Evolutionary conservation across 768 basidiomycete species (phyloP), one percentile per base, ranked within the genome.

Genomic region (Leccinum subgranulosum): DNA sequence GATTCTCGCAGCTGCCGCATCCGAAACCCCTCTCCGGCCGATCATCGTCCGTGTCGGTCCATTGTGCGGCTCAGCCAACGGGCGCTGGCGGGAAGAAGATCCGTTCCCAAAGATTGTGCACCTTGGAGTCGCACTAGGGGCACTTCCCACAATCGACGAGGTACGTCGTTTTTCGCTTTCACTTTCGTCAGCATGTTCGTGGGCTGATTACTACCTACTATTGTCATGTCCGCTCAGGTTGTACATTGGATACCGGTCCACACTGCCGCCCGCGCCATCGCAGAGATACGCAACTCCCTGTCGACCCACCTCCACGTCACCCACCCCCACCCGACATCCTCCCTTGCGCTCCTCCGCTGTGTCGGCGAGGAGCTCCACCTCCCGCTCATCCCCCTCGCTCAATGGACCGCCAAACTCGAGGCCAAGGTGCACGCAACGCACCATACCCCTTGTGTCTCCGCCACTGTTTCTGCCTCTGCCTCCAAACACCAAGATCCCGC

Each of bases 21-120:
- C 59, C 49, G 21, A 54, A 33, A 63, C 66, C 11, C 49, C 59
- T 49, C 57, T 67, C 54, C 66, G 61, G 61, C 64, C 61, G 2
- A 64, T 74, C 28, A 60, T 68, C 10, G 45, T 77, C 36, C 75
- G 79, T 49, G 63, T 76, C 0, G 77, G 79, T 5, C 75, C 76
- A 53, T 61, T 79, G 0, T 65, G 67, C 12, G 74, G 78, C 7
- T 69, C 67, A 15, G 36, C 43, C 1, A 74, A 73, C 52, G 79
- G 78, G 1, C 66, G 65, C 27, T 78, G 77, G 78, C 75, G 77
- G 29, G 62, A 67, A 31, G 56, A 62, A 21, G 73, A 78, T 39
- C 75, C 70, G 67, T 58, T 77, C n/a, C 78, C 77, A 6, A 57
- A 63, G 27, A 60, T 78, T 33, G 68, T 77, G 5, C 61, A 60